A percentile compares a stretch with the other conserved stretches of the same genome.
These are phyloP conservation scores for Candida ipomoeae DNA, from an alignment of 805 yeast species.

Conservation along the genomic window DNA sequence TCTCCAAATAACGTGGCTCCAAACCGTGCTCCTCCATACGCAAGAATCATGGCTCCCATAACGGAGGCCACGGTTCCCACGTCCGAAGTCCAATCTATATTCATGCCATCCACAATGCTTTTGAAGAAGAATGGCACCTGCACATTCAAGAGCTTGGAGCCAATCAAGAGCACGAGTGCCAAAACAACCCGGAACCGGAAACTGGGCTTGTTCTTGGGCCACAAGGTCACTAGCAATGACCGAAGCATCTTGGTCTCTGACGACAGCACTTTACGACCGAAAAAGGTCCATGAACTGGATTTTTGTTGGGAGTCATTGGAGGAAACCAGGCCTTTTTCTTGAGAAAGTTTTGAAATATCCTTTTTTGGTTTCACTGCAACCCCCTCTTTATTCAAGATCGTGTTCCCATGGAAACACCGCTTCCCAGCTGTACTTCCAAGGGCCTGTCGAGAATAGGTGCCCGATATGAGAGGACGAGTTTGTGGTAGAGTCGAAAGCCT, in stretches of 20 bases:
- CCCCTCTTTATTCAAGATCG: background rate
- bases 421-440: background rate
- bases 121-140: conserved; percentile 95
- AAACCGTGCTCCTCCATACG: conserved; percentile 91
- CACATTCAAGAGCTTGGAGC: conserved; percentile 82
- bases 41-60: conserved; percentile 64
- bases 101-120: conserved; percentile 85
- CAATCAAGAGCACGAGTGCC: conserved; percentile 70
- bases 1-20: conserved; percentile 95
- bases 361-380: background rate
- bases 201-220: conserved; percentile 72
- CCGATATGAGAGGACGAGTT: background rate
- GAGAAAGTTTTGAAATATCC: no score
- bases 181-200: conserved; percentile 69
- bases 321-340: no score
- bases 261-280: conserved; percentile 21
- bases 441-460: background rate
- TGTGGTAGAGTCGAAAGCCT: background rate
- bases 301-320: background rate
- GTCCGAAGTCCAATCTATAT: conserved; percentile 71
- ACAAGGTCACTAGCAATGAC: conserved; percentile 63
- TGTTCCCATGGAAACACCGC: background rate
- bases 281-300: conserved; percentile 4
- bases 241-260: conserved; percentile 55
- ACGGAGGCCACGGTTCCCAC: conserved; percentile 64